Percentiles rank a stretch among this genome's conserved stretches.
Evolutionary conservation across 805 yeast genomes (phyloP).

Genomic region (Jamesozyma lodderae): DNA sequence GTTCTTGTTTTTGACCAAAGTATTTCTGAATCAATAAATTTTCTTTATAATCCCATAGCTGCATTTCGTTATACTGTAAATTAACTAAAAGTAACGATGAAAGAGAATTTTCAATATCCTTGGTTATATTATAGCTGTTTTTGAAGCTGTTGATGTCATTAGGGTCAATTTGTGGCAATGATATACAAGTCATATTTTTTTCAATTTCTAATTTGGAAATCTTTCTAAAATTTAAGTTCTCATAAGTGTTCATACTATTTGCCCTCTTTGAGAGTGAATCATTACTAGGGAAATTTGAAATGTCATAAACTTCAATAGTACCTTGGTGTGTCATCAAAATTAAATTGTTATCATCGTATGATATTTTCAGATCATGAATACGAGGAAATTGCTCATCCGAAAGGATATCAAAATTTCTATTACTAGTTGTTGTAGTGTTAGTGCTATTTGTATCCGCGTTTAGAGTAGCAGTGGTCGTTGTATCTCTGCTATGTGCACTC

Average conservation of each 20-base stretch:
- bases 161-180: conserved; percentile 34
- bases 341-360: conserved; percentile 53
- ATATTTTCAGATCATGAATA: conserved; percentile 59
- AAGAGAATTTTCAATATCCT: neutral
- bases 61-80: conserved; percentile 66
- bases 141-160: neutral
- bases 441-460: neutral
- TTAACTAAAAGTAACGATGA: conserved; percentile 44
- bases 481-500: neutral
- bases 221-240: conserved; percentile 23
- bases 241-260: conserved; percentile 8
- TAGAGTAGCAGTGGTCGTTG: neutral
- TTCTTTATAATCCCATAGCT: conserved; percentile 65
- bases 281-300: conserved; percentile 25
- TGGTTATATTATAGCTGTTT: neutral
- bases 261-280: conserved; percentile 5
- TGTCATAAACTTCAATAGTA: conserved; percentile 51
- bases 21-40: conserved; percentile 53
- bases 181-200: conserved; percentile 55
- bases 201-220: conserved; percentile 41
- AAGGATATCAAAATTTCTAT: neutral
- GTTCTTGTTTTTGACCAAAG: conserved; percentile 63
- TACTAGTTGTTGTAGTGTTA: neutral
- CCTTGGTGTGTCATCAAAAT: conserved; percentile 58
- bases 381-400: conserved; percentile 32